These are phyloP conservation scores for Taphrina populina DNA, from an alignment of 1,139 yeast species.

Conservation along the genomic window DNA sequence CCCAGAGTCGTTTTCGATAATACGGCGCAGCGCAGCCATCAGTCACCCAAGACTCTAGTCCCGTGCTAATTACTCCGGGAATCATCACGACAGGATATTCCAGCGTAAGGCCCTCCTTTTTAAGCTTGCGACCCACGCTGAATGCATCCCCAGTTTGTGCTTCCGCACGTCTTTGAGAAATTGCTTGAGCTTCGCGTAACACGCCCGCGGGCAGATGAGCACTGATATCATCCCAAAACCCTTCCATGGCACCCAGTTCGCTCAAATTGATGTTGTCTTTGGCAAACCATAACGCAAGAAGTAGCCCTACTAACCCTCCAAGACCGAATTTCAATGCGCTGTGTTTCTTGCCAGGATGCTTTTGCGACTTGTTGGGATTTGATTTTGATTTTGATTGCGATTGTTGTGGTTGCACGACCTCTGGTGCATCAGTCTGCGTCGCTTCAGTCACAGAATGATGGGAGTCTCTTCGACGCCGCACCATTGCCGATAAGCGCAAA, in stretches of 20 bases:
- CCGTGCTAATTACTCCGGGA: slow-evolving; percentile 95
- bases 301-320: slow-evolving; percentile 71
- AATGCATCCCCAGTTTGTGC: slow-evolving; percentile 66
- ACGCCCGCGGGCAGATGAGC: slow-evolving; percentile 61
- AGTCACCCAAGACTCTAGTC: slow-evolving; percentile 89
- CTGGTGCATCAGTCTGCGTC: slow-evolving; percentile 7
- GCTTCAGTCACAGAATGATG: slow-evolving; percentile 2
- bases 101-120: slow-evolving; percentile 53
- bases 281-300: slow-evolving; percentile 61
- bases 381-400: neutral
- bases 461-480: slow-evolving; percentile 11
- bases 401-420: neutral
- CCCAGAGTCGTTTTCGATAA: slow-evolving; percentile 92
- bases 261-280: slow-evolving; percentile 50
- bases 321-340: slow-evolving; percentile 2
- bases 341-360: no score
- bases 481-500: no score
- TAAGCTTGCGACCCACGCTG: slow-evolving; percentile 76
- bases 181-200: slow-evolving; percentile 53
- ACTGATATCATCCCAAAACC: slow-evolving; percentile 43
- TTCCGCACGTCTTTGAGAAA: slow-evolving; percentile 41
- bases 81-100: slow-evolving; percentile 79
- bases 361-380: neutral
- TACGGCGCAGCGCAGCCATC: slow-evolving; percentile 82
- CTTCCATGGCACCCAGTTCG: slow-evolving; percentile 53